These are phyloP conservation scores for Camelina hispida DNA, from an alignment of 345 rosid genomes.

Conservation along the genomic window DNA sequence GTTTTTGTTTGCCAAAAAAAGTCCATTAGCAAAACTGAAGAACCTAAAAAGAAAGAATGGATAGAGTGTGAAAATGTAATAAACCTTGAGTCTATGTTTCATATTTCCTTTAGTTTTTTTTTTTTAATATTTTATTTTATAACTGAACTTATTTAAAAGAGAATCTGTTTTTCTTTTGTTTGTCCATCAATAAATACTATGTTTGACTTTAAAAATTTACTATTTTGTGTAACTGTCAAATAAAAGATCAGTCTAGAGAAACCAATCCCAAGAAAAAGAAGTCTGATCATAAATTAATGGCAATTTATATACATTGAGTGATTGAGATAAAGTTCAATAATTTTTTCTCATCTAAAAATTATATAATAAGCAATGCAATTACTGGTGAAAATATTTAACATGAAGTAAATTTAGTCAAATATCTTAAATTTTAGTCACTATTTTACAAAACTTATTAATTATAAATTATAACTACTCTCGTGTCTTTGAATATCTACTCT, in stretches of 20 bases:
- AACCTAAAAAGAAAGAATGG: neutral
- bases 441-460: too few relatives aligned
- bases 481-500: too few relatives aligned
- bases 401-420: too few relatives aligned
- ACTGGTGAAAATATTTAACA: too few relatives aligned
- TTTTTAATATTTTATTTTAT: neutral
- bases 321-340: too few relatives aligned
- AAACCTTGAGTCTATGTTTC: slow-evolving; percentile 27
- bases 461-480: too few relatives aligned
- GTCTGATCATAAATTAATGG: too few relatives aligned
- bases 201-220: neutral
- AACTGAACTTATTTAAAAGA: neutral
- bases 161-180: neutral
- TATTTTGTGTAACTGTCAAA: neutral
- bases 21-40: slow-evolving; percentile 20
- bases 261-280: neutral
- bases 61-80: slow-evolving; percentile 2
- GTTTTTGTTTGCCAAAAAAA: too few relatives aligned
- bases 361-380: too few relatives aligned
- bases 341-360: too few relatives aligned
- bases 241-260: neutral
- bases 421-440: too few relatives aligned
- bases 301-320: too few relatives aligned
- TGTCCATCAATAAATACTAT: neutral
- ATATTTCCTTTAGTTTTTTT: neutral